Conservation (phyloP, 1,139 yeast species). For the Lodderomyces jiufengensis region DNA sequence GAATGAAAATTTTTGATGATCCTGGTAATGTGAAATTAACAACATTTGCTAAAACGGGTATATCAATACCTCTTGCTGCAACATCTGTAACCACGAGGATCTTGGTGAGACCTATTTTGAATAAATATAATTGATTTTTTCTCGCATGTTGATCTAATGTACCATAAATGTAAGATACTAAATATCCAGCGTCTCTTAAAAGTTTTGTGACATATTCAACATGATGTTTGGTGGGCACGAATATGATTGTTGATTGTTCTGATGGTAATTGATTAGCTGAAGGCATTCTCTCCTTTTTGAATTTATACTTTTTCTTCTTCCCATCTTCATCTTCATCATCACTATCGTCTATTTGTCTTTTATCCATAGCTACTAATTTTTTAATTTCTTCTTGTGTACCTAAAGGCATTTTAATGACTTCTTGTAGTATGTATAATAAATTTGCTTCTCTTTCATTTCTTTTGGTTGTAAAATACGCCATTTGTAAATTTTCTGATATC, state of each 20-base stretch:
- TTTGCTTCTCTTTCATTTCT: constrained; percentile 90
- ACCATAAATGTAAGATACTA: constrained; percentile 89
- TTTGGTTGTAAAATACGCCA: constrained; percentile 81
- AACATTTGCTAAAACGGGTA: constrained; percentile 93
- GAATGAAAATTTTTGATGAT: constrained; percentile 89
- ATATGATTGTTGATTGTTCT: constrained; percentile 80
- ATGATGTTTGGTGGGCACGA: constrained; percentile 96
- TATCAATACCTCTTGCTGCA: constrained; percentile 99
- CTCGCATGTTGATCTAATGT: constrained; percentile 94
- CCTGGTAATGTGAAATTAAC: constrained; percentile 88
- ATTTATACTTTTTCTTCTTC: constrained; percentile 33
- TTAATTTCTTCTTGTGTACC: constrained; percentile 66
- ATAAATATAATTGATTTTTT: constrained; percentile 80
- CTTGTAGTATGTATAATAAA: constrained; percentile 68
- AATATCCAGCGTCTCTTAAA: constrained; percentile 74
- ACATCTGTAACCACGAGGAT: constrained; percentile 94
- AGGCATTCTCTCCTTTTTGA: constrained; percentile 60
- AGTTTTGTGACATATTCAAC: constrained; percentile 82
- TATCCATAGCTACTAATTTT: constrained; percentile 47
- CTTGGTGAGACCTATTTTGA: constrained; percentile 78
- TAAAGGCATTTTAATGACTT: constrained; percentile 78
- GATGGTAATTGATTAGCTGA: constrained; percentile 83
- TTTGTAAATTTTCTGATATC: constrained; percentile 83
- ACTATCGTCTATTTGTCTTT: constrained; percentile 38
- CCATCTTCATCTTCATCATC: constrained; percentile 36